Evolutionary conservation across 192 early-diverging fungal species (phyloP), one percentile per base, ranked within the genome.

Genomic region (Coemansia sp.): DNA sequence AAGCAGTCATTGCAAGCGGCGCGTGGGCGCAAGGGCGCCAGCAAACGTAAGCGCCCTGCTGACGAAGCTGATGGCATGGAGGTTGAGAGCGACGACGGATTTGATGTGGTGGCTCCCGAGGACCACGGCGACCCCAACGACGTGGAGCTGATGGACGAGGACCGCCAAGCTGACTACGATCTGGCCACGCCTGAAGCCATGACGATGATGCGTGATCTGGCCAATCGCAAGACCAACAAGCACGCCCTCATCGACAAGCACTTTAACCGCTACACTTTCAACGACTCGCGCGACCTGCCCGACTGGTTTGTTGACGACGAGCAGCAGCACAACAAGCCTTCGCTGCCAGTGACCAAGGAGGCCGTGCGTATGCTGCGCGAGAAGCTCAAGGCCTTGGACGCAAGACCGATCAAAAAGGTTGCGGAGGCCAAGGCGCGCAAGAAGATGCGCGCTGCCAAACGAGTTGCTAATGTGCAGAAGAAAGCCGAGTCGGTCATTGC

Each of bases 341-440:
- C 85, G 56, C 66, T 94, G 39, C 97, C 97, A 6, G 86, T 97
- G n/a, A 92, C 95, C 21, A 97, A 97, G 70, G 97, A 99, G 80
- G 94, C 97, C 3, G 86, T 95, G 9, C 72, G 87, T 26, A 82
- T 90, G 43, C 84, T 99, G 54, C 72, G 80, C 54, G 86, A 93
- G 39, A 84, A 86, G 54, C 80, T 92, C 49, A 84, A 83, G 74
- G 93, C 90, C 17, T 79, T 99, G 58, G 88, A 99, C 69, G 97
- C 93, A 3, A 88, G 95, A 19, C 94, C 97, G 17, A 99, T 99
- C 75, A 99, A 99, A 74, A 99, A 97, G 83, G 88, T 99, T 30
- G 94, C 93, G 8, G 97, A 99, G 79, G 97, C 97, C 38, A 97
- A 94, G 77, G 93, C 90, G 36, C 82, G 97, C 45, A 96, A 99